Evolutionary conservation across 192 early-diverging fungal species (phyloP), one percentile per base, ranked within the genome.

Genomic region (Coemansia sp.): DNA sequence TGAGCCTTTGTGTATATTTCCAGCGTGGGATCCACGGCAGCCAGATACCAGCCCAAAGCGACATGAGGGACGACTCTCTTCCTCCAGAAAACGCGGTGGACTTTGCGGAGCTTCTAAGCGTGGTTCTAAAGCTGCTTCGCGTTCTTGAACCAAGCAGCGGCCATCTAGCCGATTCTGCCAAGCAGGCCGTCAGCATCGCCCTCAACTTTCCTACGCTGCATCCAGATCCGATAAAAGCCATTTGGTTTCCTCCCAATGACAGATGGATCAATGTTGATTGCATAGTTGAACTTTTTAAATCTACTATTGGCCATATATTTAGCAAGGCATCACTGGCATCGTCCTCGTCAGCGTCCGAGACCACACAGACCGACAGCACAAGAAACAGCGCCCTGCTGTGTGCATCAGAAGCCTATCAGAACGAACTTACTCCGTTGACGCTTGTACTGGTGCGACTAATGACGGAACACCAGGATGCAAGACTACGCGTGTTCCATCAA

Each of bases 371-470:
- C 0, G 39, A 37, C 36, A 41, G 49, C 13, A 15, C 22, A 8
- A 41, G 41, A 7, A 19, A 7, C n/a, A 56, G 19, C 37, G 3
- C 10, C 16, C 51, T 55, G 41, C 16, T 60, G 32, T 37, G 60
- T 15, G 37, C 37, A 4, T 9, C 26, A 10, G 46, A 43, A 46
- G 16, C 26, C 13, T 66, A 63, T 26, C 67, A 76, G 52, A 40
- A 48, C 2, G 78, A 81, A 45, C 61, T 81, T 2, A 52, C 73
- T 6, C 78, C 78, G 6, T 41, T 81, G n/a, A 46, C 67, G n/a
- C 49, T 81, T 18, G 74, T 76, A 13, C 67, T 81, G 45, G 51
- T 69, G 21, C 73, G 78, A 8, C 73, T 81, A 39, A 55, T 76
- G 11, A 32, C 67, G 13, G 78, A 81, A 56, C 68, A 72, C 47